phyloP scores from a whole-genome alignment of 805 yeast genomes.

The Torulaspora delbrueckii region DNA sequence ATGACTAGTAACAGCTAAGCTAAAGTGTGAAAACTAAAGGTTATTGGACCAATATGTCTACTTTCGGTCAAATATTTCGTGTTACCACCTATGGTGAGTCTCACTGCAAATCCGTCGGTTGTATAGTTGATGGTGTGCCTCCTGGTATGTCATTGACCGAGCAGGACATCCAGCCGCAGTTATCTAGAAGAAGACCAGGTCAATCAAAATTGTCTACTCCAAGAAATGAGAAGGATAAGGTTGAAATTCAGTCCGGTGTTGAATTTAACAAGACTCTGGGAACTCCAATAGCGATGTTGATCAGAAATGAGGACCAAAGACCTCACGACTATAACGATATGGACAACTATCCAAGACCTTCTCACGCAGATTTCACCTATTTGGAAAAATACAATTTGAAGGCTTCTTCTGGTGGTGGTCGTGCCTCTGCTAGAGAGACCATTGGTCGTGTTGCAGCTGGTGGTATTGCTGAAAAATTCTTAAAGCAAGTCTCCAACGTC shows the following conservation, averaged over 20 bases:
- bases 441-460: slow-evolving; percentile 99
- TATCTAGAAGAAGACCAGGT: slow-evolving; percentile 96
- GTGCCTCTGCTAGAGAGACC: slow-evolving; percentile 96
- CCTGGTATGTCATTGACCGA: slow-evolving; percentile 86
- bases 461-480: slow-evolving; percentile 92
- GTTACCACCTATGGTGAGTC: slow-evolving; percentile 98
- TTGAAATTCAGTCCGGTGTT: slow-evolving; percentile 90
- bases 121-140: slow-evolving; percentile 97
- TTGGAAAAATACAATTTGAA: slow-evolving; percentile 84
- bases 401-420: slow-evolving; percentile 95
- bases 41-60: slow-evolving; percentile 50
- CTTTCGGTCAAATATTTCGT: slow-evolving; percentile 57
- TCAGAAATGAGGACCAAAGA: slow-evolving; percentile 90
- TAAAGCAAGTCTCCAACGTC: slow-evolving; percentile 68
- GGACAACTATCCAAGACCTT: slow-evolving; percentile 93
- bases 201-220: slow-evolving; percentile 91
- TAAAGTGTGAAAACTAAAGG: not conserved
- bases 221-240: slow-evolving; percentile 90
- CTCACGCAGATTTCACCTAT: slow-evolving; percentile 96
- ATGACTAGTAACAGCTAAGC: slow-evolving; percentile 1
- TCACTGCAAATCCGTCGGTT: slow-evolving; percentile 95
- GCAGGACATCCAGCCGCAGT: slow-evolving; percentile 89
- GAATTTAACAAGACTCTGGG: slow-evolving; percentile 89
- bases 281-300: slow-evolving; percentile 92
- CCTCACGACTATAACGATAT: slow-evolving; percentile 95